phyloP scores from a whole-genome alignment of 2,329 filamentous ascomycete species.

The Clonostachys byssicola region DNA sequence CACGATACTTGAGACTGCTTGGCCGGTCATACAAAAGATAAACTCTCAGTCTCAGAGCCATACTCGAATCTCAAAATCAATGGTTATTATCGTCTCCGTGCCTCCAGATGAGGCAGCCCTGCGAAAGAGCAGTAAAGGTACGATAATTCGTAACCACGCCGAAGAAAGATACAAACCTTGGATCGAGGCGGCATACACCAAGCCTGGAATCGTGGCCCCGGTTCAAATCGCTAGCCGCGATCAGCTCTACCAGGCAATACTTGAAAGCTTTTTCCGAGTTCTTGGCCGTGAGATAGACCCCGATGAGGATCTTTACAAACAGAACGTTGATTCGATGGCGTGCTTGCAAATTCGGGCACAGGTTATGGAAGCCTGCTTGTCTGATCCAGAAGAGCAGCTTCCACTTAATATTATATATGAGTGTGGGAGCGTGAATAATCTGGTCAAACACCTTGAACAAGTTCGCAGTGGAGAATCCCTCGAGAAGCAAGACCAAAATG shows the following conservation, averaged over 20 bases:
- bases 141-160: constrained; percentile 44
- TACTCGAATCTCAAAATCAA: constrained; percentile 40
- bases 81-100: constrained; percentile 40
- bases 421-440: constrained; percentile 40
- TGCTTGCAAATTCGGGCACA: constrained; percentile 43
- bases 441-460: constrained; percentile 13
- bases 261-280: constrained; percentile 20
- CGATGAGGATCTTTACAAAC: constrained; percentile 48
- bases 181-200: constrained; percentile 41
- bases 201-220: not conserved
- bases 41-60: constrained; percentile 46
- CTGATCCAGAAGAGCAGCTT: constrained; percentile 13
- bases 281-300: constrained; percentile 18
- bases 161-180: constrained; percentile 40
- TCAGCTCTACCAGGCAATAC: constrained; percentile 25
- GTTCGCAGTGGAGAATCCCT: not conserved
- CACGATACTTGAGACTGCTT: constrained; percentile 32
- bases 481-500: too few relatives aligned
- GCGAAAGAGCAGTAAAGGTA: constrained; percentile 61
- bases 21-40: constrained; percentile 35
- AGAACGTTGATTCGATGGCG: constrained; percentile 57
- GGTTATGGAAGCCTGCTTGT: constrained; percentile 10
- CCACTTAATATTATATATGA: constrained; percentile 59
- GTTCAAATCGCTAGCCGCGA: constrained; percentile 15
- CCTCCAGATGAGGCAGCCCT: constrained; percentile 20